Percentiles rank a stretch among this genome's conserved stretches.
Conservation (phyloP, 257 asterid species). For the Handroanthus guayacan region DNA sequence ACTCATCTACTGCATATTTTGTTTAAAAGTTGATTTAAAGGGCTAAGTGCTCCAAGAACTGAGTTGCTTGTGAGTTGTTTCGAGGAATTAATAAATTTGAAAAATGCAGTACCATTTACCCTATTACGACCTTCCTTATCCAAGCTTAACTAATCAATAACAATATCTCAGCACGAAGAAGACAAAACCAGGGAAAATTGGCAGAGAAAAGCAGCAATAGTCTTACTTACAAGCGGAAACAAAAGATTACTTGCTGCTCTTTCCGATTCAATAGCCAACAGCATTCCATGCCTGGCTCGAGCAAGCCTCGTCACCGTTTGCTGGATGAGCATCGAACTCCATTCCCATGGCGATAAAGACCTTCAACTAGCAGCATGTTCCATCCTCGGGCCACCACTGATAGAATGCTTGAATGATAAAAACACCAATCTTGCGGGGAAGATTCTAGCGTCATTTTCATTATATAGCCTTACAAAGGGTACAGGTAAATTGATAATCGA, state of each 20-base stretch:
- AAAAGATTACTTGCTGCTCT: slow-evolving; percentile 60
- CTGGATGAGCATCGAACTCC: slow-evolving; percentile 69
- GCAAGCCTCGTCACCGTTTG: slow-evolving; percentile 74
- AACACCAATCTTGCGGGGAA: slow-evolving; percentile 59
- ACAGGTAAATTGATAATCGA: slow-evolving; percentile 53
- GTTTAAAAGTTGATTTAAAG: background rate
- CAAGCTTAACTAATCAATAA: background rate
- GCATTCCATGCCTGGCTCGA: slow-evolving; percentile 75
- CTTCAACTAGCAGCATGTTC: slow-evolving; percentile 57
- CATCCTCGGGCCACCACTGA: slow-evolving; percentile 55
- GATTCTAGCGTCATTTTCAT: slow-evolving; percentile 66
- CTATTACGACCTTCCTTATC: too few relatives aligned
- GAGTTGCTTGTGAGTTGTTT: too few relatives aligned
- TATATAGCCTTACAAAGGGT: slow-evolving; percentile 56
- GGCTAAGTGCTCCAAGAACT: too few relatives aligned
- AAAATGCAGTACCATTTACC: too few relatives aligned
- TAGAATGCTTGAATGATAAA: slow-evolving; percentile 48
- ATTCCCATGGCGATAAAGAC: slow-evolving; percentile 46
- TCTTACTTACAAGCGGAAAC: slow-evolving; percentile 53
- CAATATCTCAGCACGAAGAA: slow-evolving; percentile 54
- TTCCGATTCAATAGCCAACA: slow-evolving; percentile 61
- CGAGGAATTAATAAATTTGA: too few relatives aligned
- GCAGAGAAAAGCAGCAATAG: slow-evolving; percentile 62
- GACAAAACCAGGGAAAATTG: slow-evolving; percentile 56
- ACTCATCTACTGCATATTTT: background rate